A percentile compares a stretch with the other conserved stretches of the same genome.
These are phyloP conservation scores for Lactifluus piperatus DNA, from an alignment of 768 basidiomycete species.

Conservation along the genomic window DNA sequence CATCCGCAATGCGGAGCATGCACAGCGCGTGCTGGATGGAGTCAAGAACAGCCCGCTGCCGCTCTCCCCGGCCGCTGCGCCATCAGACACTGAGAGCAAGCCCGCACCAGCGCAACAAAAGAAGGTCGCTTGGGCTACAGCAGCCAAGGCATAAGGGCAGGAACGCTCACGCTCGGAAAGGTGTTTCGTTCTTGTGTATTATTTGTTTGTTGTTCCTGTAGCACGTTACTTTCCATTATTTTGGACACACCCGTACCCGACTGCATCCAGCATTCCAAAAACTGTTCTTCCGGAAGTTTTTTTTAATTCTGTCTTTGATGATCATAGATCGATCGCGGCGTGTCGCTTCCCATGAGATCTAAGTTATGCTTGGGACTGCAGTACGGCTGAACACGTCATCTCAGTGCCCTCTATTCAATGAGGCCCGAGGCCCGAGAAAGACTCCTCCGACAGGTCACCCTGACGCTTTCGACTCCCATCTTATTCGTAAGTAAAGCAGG, in stretches of 20 bases:
- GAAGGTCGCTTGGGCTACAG: constrained; percentile 18
- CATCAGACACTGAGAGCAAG: constrained; percentile 9
- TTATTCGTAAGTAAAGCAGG: no score
- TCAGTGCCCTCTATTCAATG: no score
- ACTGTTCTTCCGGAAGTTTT: not conserved
- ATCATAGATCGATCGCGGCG: not conserved
- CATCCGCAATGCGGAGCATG: constrained; percentile 90
- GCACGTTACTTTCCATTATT: not conserved
- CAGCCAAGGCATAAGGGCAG: not conserved
- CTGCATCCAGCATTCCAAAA: not conserved
- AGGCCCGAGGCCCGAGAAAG: no score
- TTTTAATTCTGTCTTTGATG: no score
- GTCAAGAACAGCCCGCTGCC: constrained; percentile 53
- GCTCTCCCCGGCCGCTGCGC: constrained; percentile 2
- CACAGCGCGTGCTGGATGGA: constrained; percentile 79
- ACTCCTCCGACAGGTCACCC: no score
- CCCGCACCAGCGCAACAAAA: constrained; percentile 8
- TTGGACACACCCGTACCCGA: not conserved
- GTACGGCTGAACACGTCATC: no score
- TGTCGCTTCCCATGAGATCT: no score
- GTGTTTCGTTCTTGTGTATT: not conserved
- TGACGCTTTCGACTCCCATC: no score
- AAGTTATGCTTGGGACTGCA: not conserved
- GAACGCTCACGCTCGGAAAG: not conserved
- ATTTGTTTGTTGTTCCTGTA: not conserved